Conservation (phyloP, 225 moss, liverwort and hornwort genomes). For the Physcomitrium patens region DNA sequence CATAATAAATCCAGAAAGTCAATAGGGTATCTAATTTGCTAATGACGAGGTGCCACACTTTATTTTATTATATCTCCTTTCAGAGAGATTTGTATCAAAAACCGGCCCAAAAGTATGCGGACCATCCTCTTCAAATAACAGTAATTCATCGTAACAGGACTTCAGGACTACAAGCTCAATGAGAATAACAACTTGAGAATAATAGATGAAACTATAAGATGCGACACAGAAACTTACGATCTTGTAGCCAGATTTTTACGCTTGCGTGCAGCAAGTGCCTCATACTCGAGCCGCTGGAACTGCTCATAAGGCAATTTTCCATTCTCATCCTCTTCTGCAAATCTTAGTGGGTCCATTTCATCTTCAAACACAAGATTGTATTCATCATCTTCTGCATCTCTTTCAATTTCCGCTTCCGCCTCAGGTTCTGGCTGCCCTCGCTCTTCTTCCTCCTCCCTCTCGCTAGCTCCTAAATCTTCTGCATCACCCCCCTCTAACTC, state of each 20-base stretch:
- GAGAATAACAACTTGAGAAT: background rate
- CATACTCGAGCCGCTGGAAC: constrained; percentile 97
- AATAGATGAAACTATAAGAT: background rate
- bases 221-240: constrained; percentile 30
- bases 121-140: background rate
- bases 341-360: constrained; percentile 93
- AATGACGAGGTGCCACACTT: background rate
- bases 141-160: background rate
- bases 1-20: background rate
- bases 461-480: constrained; percentile 36
- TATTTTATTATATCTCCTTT: background rate
- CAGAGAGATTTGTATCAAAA: constrained; percentile 1
- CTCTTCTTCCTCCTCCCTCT: constrained; percentile 59
- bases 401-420: constrained; percentile 51
- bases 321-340: constrained; percentile 91
- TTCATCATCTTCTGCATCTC: constrained; percentile 84
- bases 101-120: background rate
- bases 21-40: background rate
- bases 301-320: constrained; percentile 90
- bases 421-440: constrained; percentile 46
- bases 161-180: background rate
- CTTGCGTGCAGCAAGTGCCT: constrained; percentile 94
- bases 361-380: constrained; percentile 82
- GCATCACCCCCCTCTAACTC: constrained; percentile 37
- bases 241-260: constrained; percentile 67